phyloP scores from a whole-genome alignment of 495 filamentous ascomycete genomes.

The Barbatosphaeria neglecta region DNA sequence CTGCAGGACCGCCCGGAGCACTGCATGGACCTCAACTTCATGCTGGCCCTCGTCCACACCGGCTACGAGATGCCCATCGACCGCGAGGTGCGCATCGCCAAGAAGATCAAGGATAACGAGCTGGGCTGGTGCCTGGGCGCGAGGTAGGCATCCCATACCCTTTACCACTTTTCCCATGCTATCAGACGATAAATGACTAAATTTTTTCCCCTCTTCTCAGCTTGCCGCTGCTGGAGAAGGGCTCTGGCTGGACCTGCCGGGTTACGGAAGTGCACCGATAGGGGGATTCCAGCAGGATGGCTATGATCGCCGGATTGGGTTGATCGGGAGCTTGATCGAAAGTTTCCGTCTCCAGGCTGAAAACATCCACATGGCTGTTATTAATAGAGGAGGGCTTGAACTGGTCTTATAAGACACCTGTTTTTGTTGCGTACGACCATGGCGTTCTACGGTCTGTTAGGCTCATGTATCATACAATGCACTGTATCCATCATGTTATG shows the following conservation, averaged over 20 bases:
- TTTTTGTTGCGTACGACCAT: too few relatives aligned
- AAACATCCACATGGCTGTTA: too few relatives aligned
- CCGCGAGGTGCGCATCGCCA: slow-evolving; percentile 90
- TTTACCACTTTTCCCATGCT: neutral
- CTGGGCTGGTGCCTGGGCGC: slow-evolving; percentile 96
- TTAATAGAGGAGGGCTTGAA: too few relatives aligned
- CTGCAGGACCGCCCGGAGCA: slow-evolving; percentile 71
- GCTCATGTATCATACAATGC: too few relatives aligned
- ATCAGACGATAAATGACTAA: slow-evolving; percentile 29
- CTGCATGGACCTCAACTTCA: slow-evolving; percentile 92
- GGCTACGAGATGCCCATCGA: slow-evolving; percentile 97
- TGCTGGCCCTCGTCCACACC: slow-evolving; percentile 82
- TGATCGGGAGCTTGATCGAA: too few relatives aligned
- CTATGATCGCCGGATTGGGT: too few relatives aligned
- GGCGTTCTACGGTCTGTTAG: too few relatives aligned
- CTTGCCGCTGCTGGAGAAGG: slow-evolving; percentile 31
- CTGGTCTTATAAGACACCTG: too few relatives aligned
- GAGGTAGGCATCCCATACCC: slow-evolving; percentile 47
- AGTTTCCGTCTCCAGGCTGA: too few relatives aligned
- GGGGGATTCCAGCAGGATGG: too few relatives aligned
- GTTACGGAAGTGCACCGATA: slow-evolving; percentile 28
- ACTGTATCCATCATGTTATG: too few relatives aligned
- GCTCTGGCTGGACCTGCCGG: slow-evolving; percentile 40
- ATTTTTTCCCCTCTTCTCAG: slow-evolving; percentile 13
- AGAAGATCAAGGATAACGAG: slow-evolving; percentile 97